A percentile compares a stretch with the other conserved stretches of the same genome.
These are phyloP conservation scores for Cercospora beticola DNA, from an alignment of 2,329 filamentous ascomycete species.

Conservation along the genomic window DNA sequence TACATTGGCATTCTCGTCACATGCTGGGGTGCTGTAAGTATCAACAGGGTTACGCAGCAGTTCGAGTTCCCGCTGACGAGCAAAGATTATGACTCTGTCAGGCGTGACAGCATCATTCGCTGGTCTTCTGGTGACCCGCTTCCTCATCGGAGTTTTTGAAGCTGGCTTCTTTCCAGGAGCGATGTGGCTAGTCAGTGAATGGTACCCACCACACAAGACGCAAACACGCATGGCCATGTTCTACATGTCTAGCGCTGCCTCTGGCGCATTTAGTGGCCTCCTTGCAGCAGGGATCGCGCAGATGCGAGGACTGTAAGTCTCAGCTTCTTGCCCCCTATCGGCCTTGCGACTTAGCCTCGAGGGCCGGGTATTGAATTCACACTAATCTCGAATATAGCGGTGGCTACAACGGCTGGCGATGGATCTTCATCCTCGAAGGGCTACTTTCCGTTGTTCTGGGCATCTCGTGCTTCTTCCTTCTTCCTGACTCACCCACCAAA, in stretches of 20 bases:
- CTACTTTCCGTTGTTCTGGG: constrained; percentile 55
- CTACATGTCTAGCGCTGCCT: constrained; percentile 25
- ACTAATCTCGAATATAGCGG: constrained; percentile 14
- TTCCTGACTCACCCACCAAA: constrained; percentile 53
- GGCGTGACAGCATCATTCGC: constrained; percentile 70
- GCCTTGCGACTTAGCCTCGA: too few species aligned
- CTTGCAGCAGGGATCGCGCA: constrained; percentile 34
- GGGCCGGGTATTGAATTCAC: too few species aligned
- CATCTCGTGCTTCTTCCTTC: constrained; percentile 52
- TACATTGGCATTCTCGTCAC: constrained; percentile 32
- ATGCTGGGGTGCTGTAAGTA: constrained; percentile 22
- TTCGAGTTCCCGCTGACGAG: background rate
- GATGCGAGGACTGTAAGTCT: constrained; percentile 38
- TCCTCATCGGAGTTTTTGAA: constrained; percentile 75
- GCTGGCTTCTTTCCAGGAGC: constrained; percentile 60
- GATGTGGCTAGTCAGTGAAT: constrained; percentile 27
- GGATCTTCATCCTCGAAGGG: constrained; percentile 52
- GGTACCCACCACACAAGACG: constrained; percentile 27
- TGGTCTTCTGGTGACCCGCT: constrained; percentile 73
- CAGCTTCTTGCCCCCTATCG: too few species aligned
- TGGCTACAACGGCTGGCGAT: constrained; percentile 45
- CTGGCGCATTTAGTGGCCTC: constrained; percentile 30
- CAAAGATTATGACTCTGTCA: constrained; percentile 21
- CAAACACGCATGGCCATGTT: constrained; percentile 28
- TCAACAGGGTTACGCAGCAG: background rate